These are phyloP conservation scores for Gelatoporia subvermispora DNA, from an alignment of 768 basidiomycete genomes.

Conservation along the genomic window DNA sequence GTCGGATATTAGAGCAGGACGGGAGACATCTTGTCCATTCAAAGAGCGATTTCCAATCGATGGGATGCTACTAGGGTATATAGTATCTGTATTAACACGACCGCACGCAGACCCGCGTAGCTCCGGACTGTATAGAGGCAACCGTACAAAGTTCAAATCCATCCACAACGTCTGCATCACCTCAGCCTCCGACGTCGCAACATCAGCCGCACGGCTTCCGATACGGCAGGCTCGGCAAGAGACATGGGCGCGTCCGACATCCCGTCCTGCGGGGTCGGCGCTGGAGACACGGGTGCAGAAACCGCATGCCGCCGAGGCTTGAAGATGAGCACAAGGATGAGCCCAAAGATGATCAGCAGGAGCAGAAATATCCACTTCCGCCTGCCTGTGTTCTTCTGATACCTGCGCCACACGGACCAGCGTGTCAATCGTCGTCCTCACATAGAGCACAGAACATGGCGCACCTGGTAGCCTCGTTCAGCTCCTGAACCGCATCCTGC, in stretches of 20 bases:
- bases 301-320: slow-evolving; percentile 67
- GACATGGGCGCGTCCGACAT: not conserved
- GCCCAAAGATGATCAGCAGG: slow-evolving; percentile 81
- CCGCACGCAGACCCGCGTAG: too few relatives aligned
- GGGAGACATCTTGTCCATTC: too few relatives aligned
- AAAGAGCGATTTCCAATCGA: too few relatives aligned
- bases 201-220: not conserved
- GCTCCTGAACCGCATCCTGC: slow-evolving; percentile 78
- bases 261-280: not conserved
- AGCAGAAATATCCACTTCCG: slow-evolving; percentile 92
- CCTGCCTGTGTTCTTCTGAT: slow-evolving; percentile 91
- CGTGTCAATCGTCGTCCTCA: not conserved
- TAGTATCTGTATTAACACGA: too few relatives aligned
- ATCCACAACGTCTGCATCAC: not conserved
- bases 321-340: slow-evolving; percentile 85
- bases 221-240: slow-evolving; percentile 2
- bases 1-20: too few relatives aligned
- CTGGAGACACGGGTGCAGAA: slow-evolving; percentile 22
- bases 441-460: slow-evolving; percentile 22
- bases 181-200: not conserved
- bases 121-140: not conserved
- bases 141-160: not conserved
- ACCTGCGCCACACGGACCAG: slow-evolving; percentile 39
- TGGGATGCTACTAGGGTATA: too few relatives aligned
- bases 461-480: slow-evolving; percentile 77